Evolutionary conservation across 1,284 basidiomycete genomes (phyloP).

Genomic region (Cryptococcus sp.): DNA sequence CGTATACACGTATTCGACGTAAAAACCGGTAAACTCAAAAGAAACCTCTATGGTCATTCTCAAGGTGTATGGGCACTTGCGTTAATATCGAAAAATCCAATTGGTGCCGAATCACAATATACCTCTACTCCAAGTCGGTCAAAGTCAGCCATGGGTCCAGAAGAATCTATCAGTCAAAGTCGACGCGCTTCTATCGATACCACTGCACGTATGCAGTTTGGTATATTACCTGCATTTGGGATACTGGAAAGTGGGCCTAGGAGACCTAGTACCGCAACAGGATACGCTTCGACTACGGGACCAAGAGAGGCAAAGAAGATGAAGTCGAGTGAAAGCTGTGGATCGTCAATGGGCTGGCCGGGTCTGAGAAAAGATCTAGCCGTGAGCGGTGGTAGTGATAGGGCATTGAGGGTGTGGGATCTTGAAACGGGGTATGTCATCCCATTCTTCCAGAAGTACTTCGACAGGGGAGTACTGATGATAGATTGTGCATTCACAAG

Average conservation of each 20-base stretch:
- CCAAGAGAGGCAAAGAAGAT: not conserved
- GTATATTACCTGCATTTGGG: no score
- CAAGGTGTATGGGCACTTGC: constrained; percentile 89
- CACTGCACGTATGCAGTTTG: no score
- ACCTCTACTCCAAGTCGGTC: no score
- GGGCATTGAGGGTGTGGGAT: constrained; percentile 88
- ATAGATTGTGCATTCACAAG: constrained; percentile 70
- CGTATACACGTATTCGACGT: constrained; percentile 85
- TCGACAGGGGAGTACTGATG: not conserved
- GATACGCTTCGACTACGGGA: not conserved
- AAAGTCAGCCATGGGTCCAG: no score
- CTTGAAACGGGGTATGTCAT: constrained; percentile 65
- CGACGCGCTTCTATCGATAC: no score
- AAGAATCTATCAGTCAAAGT: no score
- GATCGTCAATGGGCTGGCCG: constrained; percentile 59
- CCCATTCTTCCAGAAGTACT: not conserved
- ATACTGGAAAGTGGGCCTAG: not conserved
- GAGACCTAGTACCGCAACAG: not conserved
- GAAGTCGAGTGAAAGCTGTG: constrained; percentile 57
- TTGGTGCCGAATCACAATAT: not conserved
- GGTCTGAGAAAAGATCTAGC: constrained; percentile 65
- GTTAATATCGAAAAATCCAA: constrained; percentile 51
- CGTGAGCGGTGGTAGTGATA: constrained; percentile 90
- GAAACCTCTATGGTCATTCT: constrained; percentile 79
- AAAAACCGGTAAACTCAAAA: constrained; percentile 67